phyloP scores from a whole-genome alignment of 2,329 filamentous ascomycete genomes.

The Clarireedia sp. region DNA sequence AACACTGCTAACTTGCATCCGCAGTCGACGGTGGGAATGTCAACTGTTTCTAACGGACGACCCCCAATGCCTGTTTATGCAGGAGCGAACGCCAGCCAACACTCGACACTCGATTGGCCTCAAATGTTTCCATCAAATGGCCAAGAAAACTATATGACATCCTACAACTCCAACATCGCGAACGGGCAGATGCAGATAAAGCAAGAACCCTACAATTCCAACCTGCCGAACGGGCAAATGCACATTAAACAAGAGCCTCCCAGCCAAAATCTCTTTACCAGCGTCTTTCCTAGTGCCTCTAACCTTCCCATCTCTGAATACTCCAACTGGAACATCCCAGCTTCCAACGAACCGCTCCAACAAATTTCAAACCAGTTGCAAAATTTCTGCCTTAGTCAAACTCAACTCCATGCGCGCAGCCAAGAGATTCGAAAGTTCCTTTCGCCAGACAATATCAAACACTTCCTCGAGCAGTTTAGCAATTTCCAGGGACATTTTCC shows the following conservation, averaged over 20 bases:
- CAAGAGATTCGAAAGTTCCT: slow-evolving; percentile 47
- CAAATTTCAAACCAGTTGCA: slow-evolving; percentile 48
- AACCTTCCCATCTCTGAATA: slow-evolving; percentile 23
- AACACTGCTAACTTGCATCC: slow-evolving; percentile 26
- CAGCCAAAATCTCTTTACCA: slow-evolving; percentile 46
- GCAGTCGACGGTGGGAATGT: slow-evolving; percentile 22
- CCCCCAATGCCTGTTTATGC: slow-evolving; percentile 43
- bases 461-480: slow-evolving; percentile 63
- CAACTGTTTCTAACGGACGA: slow-evolving; percentile 20
- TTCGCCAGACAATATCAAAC: slow-evolving; percentile 59
- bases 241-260: slow-evolving; percentile 54
- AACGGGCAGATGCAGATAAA: slow-evolving; percentile 64
- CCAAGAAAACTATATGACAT: slow-evolving; percentile 55
- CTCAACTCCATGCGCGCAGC: slow-evolving; percentile 46
- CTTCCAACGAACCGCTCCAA: slow-evolving; percentile 39
- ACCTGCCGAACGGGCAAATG: slow-evolving; percentile 62
- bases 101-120: slow-evolving; percentile 64
- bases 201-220: slow-evolving; percentile 43
- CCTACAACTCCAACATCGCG: slow-evolving; percentile 48
- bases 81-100: slow-evolving; percentile 46
- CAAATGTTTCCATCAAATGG: slow-evolving; percentile 70
- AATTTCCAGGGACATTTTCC: slow-evolving; percentile 70
- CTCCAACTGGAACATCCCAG: slow-evolving; percentile 36
- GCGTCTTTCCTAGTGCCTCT: slow-evolving; percentile 18
- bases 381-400: slow-evolving; percentile 50